Percentiles rank a stretch among this genome's conserved stretches.
Conservation (phyloP, 1,139 yeast species). For the Hyphopichia pseudoburtonii region DNA sequence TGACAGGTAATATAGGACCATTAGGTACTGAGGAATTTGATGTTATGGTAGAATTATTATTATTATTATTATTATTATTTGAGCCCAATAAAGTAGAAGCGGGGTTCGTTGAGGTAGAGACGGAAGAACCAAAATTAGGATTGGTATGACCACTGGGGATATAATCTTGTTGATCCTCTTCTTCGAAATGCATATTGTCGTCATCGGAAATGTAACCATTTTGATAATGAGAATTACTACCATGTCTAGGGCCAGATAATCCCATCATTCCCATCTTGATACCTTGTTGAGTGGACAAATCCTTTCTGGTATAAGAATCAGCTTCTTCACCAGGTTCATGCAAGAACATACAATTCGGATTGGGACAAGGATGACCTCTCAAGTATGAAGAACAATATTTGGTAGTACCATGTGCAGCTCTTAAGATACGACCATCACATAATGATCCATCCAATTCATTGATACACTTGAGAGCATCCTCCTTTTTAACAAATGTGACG, state of each 20-base stretch:
- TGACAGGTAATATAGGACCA: constrained; percentile 50
- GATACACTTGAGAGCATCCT: constrained; percentile 92
- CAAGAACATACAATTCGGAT: constrained; percentile 97
- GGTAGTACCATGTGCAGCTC: constrained; percentile 98
- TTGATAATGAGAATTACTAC: constrained; percentile 6
- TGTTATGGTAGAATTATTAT: constrained; percentile 4
- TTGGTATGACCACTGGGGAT: constrained; percentile 5
- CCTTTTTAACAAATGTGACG: constrained; percentile 89
- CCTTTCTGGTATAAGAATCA: constrained; percentile 92
- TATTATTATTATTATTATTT: background rate
- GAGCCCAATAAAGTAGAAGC: constrained; percentile 20
- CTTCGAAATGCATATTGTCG: constrained; percentile 14
- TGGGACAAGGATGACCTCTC: constrained; percentile 95
- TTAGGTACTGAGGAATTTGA: constrained; percentile 7
- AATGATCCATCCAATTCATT: constrained; percentile 92
- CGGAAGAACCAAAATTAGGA: constrained; percentile 1
- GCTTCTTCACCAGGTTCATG: constrained; percentile 99
- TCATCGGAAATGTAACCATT: constrained; percentile 19
- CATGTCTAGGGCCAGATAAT: constrained; percentile 17
- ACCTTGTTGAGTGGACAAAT: constrained; percentile 79
- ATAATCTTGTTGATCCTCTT: constrained; percentile 8
- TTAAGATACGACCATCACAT: constrained; percentile 80
- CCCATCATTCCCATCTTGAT: constrained; percentile 57
- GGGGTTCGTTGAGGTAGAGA: constrained; percentile 13
- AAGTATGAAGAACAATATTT: constrained; percentile 95